phyloP scores from a whole-genome alignment of 73 alveolate genomes.

The Tetrahymena malaccensis region DNA sequence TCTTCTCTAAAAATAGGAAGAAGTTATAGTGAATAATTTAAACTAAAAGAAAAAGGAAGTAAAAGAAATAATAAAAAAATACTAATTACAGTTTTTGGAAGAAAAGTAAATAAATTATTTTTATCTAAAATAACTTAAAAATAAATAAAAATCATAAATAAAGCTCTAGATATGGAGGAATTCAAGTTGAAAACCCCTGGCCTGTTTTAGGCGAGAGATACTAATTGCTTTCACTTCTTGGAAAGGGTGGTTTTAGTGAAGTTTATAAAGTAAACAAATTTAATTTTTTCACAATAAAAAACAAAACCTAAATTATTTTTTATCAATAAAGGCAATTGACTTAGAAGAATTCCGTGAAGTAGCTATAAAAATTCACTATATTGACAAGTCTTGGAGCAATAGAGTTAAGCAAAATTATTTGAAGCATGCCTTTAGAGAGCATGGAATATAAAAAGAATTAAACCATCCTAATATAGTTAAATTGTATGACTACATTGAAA shows the following conservation, averaged over 20 bases:
- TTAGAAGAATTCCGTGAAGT: conserved; percentile 52
- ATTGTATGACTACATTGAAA: conserved; percentile 76
- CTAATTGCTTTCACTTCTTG: conserved; percentile 36
- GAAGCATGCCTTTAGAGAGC: conserved; percentile 77
- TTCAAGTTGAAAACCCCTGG: not conserved
- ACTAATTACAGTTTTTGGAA: not conserved
- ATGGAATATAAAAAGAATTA: conserved; percentile 67
- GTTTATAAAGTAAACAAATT: conserved; percentile 46
- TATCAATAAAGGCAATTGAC: conserved; percentile 35
- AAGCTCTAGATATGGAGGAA: not conserved
- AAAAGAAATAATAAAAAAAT: not conserved
- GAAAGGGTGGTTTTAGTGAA: conserved; percentile 62
- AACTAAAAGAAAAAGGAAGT: not conserved
- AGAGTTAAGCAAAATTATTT: conserved; percentile 47
- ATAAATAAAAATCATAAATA: not conserved
- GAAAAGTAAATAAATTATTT: not conserved
- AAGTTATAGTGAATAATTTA: not conserved
- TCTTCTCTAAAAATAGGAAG: not conserved
- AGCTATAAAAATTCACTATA: conserved; percentile 47
- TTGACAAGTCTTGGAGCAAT: conserved; percentile 48
- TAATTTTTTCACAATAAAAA: not conserved
- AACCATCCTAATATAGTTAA: conserved; percentile 71
- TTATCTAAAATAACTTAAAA: too few species aligned
- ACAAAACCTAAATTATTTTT: too few species aligned
- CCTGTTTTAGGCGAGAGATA: conserved; percentile 48